phyloP scores from a whole-genome alignment of 768 basidiomycete genomes.

The Pleurotus ostreatus region DNA sequence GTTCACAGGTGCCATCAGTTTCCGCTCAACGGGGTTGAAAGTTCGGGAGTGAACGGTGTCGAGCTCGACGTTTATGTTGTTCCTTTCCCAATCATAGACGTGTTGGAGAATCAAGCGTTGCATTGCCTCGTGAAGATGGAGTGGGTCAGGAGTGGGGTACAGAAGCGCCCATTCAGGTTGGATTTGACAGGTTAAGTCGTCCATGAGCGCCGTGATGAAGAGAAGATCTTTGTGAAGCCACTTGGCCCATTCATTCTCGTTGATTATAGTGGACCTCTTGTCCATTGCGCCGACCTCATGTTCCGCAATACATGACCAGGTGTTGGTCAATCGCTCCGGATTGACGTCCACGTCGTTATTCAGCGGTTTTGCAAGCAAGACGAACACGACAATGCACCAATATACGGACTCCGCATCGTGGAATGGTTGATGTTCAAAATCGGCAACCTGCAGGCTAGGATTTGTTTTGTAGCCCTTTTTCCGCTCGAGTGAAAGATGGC shows the following conservation, averaged over 20 bases:
- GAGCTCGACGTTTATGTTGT: not conserved
- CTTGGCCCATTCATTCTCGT: too few relatives aligned
- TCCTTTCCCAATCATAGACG: not conserved
- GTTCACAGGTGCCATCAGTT: conserved; percentile 1
- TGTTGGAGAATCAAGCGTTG: not conserved
- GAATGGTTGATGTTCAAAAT: too few relatives aligned
- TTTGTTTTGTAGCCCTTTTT: too few relatives aligned
- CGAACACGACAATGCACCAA: too few relatives aligned
- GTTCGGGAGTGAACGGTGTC: not conserved
- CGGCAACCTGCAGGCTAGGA: too few relatives aligned
- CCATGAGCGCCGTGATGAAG: not conserved
- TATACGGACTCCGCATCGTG: too few relatives aligned
- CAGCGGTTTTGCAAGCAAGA: too few relatives aligned
- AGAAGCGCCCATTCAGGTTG: not conserved
- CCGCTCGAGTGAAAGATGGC: too few relatives aligned
- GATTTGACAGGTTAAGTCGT: not conserved
- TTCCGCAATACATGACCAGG: too few relatives aligned
- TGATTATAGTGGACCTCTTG: too few relatives aligned
- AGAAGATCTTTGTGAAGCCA: not conserved
- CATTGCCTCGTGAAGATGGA: conserved; percentile 1
- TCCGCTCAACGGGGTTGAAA: not conserved
- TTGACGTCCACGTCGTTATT: too few relatives aligned
- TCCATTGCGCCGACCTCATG: not conserved
- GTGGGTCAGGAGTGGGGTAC: not conserved
- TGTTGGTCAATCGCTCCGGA: too few relatives aligned